Base-by-base conservation (phyloP, 2,329 filamentous ascomycete species). In the Claviceps sp. region DNA sequence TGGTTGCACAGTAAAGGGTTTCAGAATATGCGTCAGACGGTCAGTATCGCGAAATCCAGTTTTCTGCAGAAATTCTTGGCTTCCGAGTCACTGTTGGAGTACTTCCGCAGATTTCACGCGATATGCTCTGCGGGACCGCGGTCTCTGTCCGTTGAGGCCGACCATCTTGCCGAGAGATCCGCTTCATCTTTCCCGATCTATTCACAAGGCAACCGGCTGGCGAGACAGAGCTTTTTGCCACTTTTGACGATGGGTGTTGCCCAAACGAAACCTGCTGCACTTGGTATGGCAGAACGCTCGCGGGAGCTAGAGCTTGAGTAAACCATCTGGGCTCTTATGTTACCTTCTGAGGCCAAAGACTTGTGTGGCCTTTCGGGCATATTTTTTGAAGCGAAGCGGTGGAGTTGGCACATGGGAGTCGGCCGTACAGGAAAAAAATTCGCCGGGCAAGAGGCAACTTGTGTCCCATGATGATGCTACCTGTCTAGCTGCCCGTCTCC, bases 181-280 rank as follows among this genome's bases (percentile, higher is more conserved):
- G 69, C 70, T 71, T 71, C 63, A 55, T 56, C 60, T 64, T 71
- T 66, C 67, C 67, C 13, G 20, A 18, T 5, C 8, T 11, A n/a
- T 20, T 46, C 42, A 51, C 22, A n/a, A 49, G 6, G 48, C 22
- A 26, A n/a, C 6, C 4, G 20, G 48, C 9, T 30, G 7, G 14
- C n/a, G 30, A 42, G 47, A 16, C 40, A 46, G 42, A 14, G 30
- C 22, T 7, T n/a, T 42, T n/a, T 42, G 30, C 42, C 34, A 30
- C 22, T 18, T 34, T 45, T 46, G 20, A 20, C 2, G 9, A 45
- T 14, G 20, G 11, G 24, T 37, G 13, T 18, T 37, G 44, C 41
- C 34, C 50, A 24, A 34, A 37, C 30, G 9, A n/a, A 22, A 40
- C 18, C 34, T 34, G 49, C 38, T 40, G 40, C 49, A 50, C 34